Conservation (phyloP, 768 basidiomycete genomes). For the Clavulina sp. region DNA sequence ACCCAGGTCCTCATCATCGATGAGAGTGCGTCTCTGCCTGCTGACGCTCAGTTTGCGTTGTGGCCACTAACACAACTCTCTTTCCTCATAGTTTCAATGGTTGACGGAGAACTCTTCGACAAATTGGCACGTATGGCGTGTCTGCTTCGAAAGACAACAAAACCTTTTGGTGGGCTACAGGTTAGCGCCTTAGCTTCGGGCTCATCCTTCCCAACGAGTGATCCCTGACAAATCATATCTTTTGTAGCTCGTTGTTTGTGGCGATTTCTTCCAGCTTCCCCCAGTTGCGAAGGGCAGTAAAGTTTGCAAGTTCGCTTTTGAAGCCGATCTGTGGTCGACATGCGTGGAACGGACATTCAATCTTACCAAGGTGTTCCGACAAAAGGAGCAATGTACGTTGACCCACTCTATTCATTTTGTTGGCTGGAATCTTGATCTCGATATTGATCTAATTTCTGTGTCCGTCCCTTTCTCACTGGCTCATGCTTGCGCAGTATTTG, state of each 20-base stretch:
- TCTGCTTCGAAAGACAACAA: slow-evolving; percentile 37
- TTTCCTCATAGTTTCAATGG: slow-evolving; percentile 72
- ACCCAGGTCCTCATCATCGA: slow-evolving; percentile 51
- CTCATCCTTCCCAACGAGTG: background rate
- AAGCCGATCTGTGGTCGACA: slow-evolving; percentile 61
- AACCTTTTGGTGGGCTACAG: slow-evolving; percentile 91
- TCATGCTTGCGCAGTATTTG: slow-evolving; percentile 41
- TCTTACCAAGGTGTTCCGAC: slow-evolving; percentile 87
- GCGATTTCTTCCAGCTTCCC: slow-evolving; percentile 96
- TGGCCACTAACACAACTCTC: background rate
- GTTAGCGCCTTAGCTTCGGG: slow-evolving; percentile 19
- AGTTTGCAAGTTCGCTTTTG: slow-evolving; percentile 75
- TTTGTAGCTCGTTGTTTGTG: slow-evolving; percentile 74
- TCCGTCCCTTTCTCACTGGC: slow-evolving; percentile 3
- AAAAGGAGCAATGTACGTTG: slow-evolving; percentile 66
- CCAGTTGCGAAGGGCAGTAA: slow-evolving; percentile 56
- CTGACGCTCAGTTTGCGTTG: background rate
- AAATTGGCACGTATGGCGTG: slow-evolving; percentile 63
- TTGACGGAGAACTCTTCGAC: slow-evolving; percentile 85
- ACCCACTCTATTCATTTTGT: too few species aligned
- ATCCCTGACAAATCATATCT: slow-evolving; percentile 13
- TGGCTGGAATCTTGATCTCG: background rate
- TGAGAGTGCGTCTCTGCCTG: slow-evolving; percentile 21
- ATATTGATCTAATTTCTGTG: too few species aligned
- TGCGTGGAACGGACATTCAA: slow-evolving; percentile 73